Evolutionary conservation across 2,329 filamentous ascomycete genomes (phyloP).

Genomic region (Teratosphaeria epicoccoides): DNA sequence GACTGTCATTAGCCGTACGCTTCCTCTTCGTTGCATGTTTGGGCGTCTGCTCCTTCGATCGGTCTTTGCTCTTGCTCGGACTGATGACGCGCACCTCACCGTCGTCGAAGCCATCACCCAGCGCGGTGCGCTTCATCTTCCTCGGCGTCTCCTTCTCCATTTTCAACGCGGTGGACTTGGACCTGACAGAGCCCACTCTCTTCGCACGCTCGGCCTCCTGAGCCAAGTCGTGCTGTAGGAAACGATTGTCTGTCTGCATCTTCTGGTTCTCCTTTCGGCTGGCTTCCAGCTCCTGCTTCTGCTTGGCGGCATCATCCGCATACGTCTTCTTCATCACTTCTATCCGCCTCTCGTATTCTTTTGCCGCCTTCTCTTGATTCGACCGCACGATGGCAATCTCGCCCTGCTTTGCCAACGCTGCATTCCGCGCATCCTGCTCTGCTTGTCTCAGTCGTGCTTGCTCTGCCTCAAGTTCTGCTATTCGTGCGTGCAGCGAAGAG

Average conservation of each 20-base stretch:
- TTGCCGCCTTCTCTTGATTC: constrained; percentile 52
- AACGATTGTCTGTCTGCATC: constrained; percentile 59
- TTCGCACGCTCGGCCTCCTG: constrained; percentile 49
- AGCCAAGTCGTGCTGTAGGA: constrained; percentile 59
- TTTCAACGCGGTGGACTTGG: constrained; percentile 2
- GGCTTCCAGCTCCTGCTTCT: constrained; percentile 54
- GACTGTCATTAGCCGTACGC: constrained; percentile 53
- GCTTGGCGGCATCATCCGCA: constrained; percentile 52
- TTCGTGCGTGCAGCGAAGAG: constrained; percentile 30
- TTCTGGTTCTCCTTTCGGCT: constrained; percentile 55
- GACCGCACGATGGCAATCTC: constrained; percentile 66
- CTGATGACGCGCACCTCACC: constrained; percentile 39
- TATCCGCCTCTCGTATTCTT: constrained; percentile 54
- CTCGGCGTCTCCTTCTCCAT: constrained; percentile 18
- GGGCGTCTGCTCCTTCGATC: constrained; percentile 44
- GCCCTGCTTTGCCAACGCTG: constrained; percentile 54
- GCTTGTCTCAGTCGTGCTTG: constrained; percentile 28
- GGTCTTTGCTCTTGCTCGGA: constrained; percentile 34
- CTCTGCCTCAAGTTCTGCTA: constrained; percentile 37
- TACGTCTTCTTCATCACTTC: constrained; percentile 51
- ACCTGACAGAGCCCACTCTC: constrained; percentile 26
- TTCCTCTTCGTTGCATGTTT: constrained; percentile 59
- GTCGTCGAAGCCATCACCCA: constrained; percentile 67
- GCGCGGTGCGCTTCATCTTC: constrained; percentile 14
- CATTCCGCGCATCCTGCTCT: constrained; percentile 33